Evolutionary conservation across 2,329 filamentous ascomycete genomes (phyloP).

Genomic region (Gnomoniopsis sp.): DNA sequence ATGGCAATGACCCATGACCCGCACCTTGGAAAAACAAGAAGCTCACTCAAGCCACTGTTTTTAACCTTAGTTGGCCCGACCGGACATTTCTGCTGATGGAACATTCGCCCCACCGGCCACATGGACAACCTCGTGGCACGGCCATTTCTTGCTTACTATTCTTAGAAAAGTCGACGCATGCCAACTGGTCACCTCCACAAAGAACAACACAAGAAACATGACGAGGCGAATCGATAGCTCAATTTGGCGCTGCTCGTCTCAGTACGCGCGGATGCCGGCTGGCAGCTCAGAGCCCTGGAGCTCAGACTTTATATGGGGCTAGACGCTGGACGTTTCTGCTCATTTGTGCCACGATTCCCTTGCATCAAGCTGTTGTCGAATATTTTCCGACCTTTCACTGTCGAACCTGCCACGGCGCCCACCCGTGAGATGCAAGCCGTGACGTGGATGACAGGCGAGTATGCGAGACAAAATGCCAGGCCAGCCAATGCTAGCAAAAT

Average conservation of each 20-base stretch:
- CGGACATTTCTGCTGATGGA: not conserved
- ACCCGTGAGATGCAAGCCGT: constrained; percentile 13
- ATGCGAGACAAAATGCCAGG: constrained; percentile 1
- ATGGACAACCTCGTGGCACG: constrained; percentile 8
- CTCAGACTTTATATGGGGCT: not conserved
- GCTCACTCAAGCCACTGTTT: constrained; percentile 2
- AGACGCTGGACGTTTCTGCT: constrained; percentile 16
- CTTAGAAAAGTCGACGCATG: constrained; percentile 6
- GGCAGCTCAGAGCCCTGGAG: not conserved
- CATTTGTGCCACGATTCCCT: constrained; percentile 20
- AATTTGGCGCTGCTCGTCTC: not conserved
- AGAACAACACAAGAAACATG: constrained; percentile 2
- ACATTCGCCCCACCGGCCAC: not conserved
- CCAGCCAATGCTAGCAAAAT: constrained; percentile 9
- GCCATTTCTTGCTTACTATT: constrained; percentile 9
- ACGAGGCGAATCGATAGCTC: constrained; percentile 6
- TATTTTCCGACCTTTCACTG: constrained; percentile 12
- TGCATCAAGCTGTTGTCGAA: constrained; percentile 11
- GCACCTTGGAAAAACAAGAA: not conserved
- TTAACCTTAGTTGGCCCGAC: constrained; percentile 7
- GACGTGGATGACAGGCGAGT: constrained; percentile 4
- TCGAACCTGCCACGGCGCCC: constrained; percentile 20
- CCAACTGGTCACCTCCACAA: not conserved
- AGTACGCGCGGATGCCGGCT: constrained; percentile 4
- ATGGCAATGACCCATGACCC: not conserved